Evolutionary conservation across 1,139 yeast genomes (phyloP).

Genomic region (Yamadazyma trypodendri): DNA sequence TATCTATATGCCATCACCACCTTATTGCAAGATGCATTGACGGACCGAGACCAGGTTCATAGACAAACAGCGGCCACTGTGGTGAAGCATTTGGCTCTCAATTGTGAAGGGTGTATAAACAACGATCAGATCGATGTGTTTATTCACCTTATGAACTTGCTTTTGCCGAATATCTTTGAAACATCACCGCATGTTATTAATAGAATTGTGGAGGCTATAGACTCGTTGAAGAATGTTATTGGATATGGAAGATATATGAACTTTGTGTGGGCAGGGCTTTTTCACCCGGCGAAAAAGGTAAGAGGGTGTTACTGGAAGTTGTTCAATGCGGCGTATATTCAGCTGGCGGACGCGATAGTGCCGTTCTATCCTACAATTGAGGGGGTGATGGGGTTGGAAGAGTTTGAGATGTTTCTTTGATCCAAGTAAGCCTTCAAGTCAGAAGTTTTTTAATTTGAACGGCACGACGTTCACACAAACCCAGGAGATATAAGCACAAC

Average conservation of each 20-base stretch:
- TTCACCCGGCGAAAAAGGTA: conserved; percentile 91
- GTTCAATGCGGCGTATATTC: conserved; percentile 75
- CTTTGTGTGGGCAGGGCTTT: conserved; percentile 84
- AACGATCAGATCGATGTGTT: conserved; percentile 66
- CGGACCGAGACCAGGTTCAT: conserved; percentile 89
- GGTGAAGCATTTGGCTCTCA: conserved; percentile 76
- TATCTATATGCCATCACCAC: conserved; percentile 83
- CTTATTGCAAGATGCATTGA: conserved; percentile 82
- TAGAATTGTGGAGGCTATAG: conserved; percentile 79
- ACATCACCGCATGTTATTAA: conserved; percentile 93
- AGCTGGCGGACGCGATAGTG: conserved; percentile 71
- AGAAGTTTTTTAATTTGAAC: no score
- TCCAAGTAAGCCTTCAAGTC: conserved; percentile 1
- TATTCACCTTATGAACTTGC: conserved; percentile 68
- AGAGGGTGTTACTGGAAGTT: conserved; percentile 83
- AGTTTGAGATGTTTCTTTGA: conserved; percentile 36
- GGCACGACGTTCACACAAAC: no score
- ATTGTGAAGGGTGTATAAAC: conserved; percentile 71
- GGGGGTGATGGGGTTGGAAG: conserved; percentile 25
- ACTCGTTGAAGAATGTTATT: conserved; percentile 66
- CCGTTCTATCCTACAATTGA: conserved; percentile 75
- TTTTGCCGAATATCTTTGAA: conserved; percentile 84
- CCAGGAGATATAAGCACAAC: no score
- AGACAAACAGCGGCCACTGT: conserved; percentile 95
- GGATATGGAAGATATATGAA: conserved; percentile 77